These are phyloP conservation scores for Podospora fimiseda DNA, from an alignment of 495 filamentous ascomycete genomes.

Conservation along the genomic window DNA sequence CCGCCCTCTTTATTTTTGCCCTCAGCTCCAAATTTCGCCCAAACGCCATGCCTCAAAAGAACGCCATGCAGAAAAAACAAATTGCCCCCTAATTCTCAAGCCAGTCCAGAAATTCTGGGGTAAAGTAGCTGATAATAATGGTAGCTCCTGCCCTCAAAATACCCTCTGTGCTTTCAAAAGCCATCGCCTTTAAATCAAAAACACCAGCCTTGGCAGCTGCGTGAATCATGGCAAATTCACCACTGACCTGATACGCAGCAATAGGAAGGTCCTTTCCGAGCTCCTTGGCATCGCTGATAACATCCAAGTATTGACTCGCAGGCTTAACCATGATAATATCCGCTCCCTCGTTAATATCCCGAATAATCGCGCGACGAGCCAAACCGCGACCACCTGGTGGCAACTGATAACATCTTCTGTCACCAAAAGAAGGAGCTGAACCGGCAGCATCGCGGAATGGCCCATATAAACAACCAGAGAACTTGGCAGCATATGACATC, in stretches of 20 bases:
- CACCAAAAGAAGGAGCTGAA: slow-evolving; percentile 86
- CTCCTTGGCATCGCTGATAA: slow-evolving; percentile 93
- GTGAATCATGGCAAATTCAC: slow-evolving; percentile 97
- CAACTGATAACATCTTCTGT: slow-evolving; percentile 92
- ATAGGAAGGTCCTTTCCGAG: slow-evolving; percentile 83
- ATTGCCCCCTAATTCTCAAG: slow-evolving; percentile 37
- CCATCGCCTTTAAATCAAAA: slow-evolving; percentile 95
- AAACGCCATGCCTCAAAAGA: slow-evolving; percentile 8
- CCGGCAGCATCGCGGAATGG: slow-evolving; percentile 96
- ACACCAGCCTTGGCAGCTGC: slow-evolving; percentile 92
- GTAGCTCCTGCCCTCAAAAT: slow-evolving; percentile 88
- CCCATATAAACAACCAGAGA: slow-evolving; percentile 91
- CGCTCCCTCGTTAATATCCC: slow-evolving; percentile 88
- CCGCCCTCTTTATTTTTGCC: neutral
- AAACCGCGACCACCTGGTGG: slow-evolving; percentile 89
- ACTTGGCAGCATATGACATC: slow-evolving; percentile 98
- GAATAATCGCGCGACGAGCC: slow-evolving; percentile 79
- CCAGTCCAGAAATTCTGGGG: slow-evolving; percentile 90
- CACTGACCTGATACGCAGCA: slow-evolving; percentile 93
- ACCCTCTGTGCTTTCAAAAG: slow-evolving; percentile 85
- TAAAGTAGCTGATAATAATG: slow-evolving; percentile 91
- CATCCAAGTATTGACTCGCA: slow-evolving; percentile 86
- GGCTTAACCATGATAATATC: slow-evolving; percentile 99
- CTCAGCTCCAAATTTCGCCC: slow-evolving; percentile 10
- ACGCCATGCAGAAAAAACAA: too few species aligned